A percentile compares a stretch with the other conserved stretches of the same genome.
Conservation (phyloP, 768 basidiomycete species). For the Amanita inopinata region DNA sequence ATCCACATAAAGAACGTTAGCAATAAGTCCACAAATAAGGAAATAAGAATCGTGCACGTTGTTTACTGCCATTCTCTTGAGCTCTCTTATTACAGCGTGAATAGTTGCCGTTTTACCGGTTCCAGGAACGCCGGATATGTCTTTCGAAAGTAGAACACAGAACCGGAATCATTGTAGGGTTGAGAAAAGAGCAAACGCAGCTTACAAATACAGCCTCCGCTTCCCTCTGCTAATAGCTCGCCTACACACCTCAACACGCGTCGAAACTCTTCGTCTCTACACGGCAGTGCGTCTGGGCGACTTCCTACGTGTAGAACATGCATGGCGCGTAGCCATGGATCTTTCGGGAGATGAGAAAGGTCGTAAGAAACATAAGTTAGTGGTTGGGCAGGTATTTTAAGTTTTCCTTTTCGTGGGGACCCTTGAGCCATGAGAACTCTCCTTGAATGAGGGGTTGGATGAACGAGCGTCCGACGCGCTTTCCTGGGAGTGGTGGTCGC, state of each 20-base stretch:
- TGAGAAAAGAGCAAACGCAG: constrained; percentile 10
- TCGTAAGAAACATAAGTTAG: constrained; percentile 23
- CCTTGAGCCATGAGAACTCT: constrained; percentile 45
- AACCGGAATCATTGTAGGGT: too few species aligned
- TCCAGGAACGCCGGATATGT: constrained; percentile 97
- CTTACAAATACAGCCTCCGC: constrained; percentile 93
- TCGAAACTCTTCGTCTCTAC: constrained; percentile 78
- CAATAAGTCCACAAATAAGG: not conserved
- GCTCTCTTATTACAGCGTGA: constrained; percentile 81
- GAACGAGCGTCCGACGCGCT: too few species aligned
- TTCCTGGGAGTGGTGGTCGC: constrained; percentile 15
- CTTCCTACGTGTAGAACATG: constrained; percentile 89
- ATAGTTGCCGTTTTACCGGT: constrained; percentile 99
- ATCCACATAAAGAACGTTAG: too few species aligned
- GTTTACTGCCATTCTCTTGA: constrained; percentile 80
- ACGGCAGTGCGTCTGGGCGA: constrained; percentile 82
- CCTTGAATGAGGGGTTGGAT: constrained; percentile 71
- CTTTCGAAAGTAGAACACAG: too few species aligned
- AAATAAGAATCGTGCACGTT: constrained; percentile 33
- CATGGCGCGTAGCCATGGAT: constrained; percentile 84
- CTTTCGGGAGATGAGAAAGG: constrained; percentile 48
- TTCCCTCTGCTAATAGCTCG: constrained; percentile 83
- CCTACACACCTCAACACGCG: constrained; percentile 68
- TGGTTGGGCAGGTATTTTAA: constrained; percentile 20
- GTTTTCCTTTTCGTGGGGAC: constrained; percentile 20